These are phyloP conservation scores for Solanum stenotomum DNA, from an alignment of 257 asterid genomes.

Conservation along the genomic window DNA sequence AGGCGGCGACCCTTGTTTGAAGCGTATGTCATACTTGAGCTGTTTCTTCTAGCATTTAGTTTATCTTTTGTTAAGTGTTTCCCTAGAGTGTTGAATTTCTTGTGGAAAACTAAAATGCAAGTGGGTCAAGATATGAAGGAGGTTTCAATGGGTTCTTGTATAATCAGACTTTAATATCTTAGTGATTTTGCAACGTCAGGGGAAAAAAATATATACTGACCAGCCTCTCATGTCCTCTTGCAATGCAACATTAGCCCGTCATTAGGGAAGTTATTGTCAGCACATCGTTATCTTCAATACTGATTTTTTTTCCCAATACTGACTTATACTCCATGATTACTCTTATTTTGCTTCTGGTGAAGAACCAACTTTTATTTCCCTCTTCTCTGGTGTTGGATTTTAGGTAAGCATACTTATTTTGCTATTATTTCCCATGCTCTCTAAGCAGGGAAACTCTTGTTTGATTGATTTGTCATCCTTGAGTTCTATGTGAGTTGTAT, in stretches of 20 bases:
- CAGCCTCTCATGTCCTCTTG: not conserved
- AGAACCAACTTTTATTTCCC: not conserved
- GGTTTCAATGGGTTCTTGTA: not conserved
- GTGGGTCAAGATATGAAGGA: not conserved
- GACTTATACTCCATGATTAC: not conserved
- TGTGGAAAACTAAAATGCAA: not conserved
- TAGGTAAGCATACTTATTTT: not conserved
- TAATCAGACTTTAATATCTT: not conserved
- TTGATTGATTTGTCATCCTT: not conserved
- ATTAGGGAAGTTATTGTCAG: not conserved
- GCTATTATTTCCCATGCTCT: not conserved
- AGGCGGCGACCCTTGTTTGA: conserved; percentile 19
- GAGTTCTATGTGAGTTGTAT: not conserved
- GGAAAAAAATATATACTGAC: not conserved
- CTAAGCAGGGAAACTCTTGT: not conserved
- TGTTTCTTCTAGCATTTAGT: not conserved
- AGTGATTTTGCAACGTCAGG: not conserved
- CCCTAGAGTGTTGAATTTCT: not conserved
- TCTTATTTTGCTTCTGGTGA: not conserved
- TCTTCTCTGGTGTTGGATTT: not conserved
- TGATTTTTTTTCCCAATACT: not conserved
- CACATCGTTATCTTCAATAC: not conserved
- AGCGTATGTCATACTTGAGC: conserved; percentile 7
- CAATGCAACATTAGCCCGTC: not conserved
- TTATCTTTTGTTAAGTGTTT: not conserved